Conservation (phyloP, 345 rosid species). For the Eucalyptus viminalis region DNA sequence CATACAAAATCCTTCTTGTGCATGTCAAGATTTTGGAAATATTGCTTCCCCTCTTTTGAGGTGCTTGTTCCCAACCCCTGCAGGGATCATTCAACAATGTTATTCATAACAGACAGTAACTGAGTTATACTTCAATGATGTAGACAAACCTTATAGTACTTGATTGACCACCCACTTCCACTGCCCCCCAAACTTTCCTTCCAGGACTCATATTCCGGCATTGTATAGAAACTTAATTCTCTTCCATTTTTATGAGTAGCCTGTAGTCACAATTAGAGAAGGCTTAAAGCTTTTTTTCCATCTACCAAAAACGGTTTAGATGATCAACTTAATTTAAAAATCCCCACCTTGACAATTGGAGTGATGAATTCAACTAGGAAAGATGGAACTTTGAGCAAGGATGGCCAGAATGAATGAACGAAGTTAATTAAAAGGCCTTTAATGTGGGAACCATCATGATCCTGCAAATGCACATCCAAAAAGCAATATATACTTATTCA, state of each 20-base stretch:
- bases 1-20: slow-evolving; percentile 89
- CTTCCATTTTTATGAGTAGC: slow-evolving; percentile 47
- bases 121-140: neutral
- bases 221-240: slow-evolving; percentile 60
- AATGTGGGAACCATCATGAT: slow-evolving; percentile 96
- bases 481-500: neutral
- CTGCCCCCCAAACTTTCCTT: slow-evolving; percentile 55
- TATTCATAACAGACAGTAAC: neutral
- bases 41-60: slow-evolving; percentile 61
- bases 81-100: neutral
- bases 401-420: slow-evolving; percentile 95
- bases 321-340: neutral
- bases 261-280: slow-evolving; percentile 7
- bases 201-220: slow-evolving; percentile 94
- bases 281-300: neutral
- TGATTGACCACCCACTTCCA: slow-evolving; percentile 75
- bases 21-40: slow-evolving; percentile 39
- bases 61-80: slow-evolving; percentile 98
- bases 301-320: neutral
- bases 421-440: slow-evolving; percentile 92
- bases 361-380: slow-evolving; percentile 93
- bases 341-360: slow-evolving; percentile 85
- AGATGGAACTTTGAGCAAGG: slow-evolving; percentile 72
- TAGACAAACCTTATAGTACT: slow-evolving; percentile 85
- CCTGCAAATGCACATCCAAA: slow-evolving; percentile 34